Base-by-base conservation (phyloP, 75 land plant species). In the Pinus taeda region DNA sequence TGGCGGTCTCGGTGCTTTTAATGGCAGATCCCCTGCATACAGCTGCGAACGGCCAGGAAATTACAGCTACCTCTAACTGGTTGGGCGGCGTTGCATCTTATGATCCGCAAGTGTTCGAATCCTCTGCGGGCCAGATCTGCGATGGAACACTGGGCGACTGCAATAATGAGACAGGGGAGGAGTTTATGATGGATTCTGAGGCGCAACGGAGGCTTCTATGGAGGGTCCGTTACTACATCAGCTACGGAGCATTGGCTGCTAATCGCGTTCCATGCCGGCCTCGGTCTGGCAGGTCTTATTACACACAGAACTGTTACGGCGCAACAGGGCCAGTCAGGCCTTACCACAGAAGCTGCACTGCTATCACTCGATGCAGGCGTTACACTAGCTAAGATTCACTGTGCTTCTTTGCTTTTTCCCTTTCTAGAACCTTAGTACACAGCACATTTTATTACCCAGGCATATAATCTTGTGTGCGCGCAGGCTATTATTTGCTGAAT, bases 251-350 rank as follows among this genome's bases (percentile, higher is more conserved):
- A 0, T 81, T 91, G 57, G 65, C 88, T 0, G 93, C 91, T 0
- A 79, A 86, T 74, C 74, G 89, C 4, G 60, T 83, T 73, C 91
- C 85, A 0, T 89, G 91, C 73, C 84, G 80, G 53, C 83, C 93
- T 11, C 79, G 88, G 36, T 89, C 91, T 3, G 93, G 93, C 6
- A 79, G 91, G 79, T 84, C 93, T 6, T 91, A 91, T 77, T 88
- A 91, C 77, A 89, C 89, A 17, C 79, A 67, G 60, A 84, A 91
- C 75, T 91, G 93, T 62, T 70, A 33, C 62, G 69, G 57, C 26
- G 91, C 88, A 0, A 74, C 64, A 0, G 87, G 85, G 6, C 88
- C 83, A 7, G 88, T 78, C 30, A 24, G 78, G 42, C 88, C 91
- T 55, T 89, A 89, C 80, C 55, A 59, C 61, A 57, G 93, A 21